Percentiles rank a stretch among this genome's conserved stretches.
phyloP scores from a whole-genome alignment of 169 alveolate species.

The Plasmodium falciparum region DNA sequence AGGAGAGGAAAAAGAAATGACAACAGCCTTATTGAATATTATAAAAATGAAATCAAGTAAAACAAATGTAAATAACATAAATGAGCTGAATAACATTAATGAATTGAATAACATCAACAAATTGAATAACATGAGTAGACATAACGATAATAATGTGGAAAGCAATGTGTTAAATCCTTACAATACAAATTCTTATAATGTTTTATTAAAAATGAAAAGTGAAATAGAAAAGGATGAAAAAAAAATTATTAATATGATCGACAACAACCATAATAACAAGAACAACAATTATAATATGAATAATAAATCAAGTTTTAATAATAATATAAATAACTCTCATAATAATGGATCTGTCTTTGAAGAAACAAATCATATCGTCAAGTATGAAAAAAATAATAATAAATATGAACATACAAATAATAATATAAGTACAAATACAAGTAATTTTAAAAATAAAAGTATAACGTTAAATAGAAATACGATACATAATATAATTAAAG shows the following conservation, averaged over 20 bases:
- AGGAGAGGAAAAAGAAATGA: conserved; percentile 49
- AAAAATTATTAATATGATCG: background rate
- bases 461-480: conserved; percentile 21
- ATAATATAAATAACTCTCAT: background rate
- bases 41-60: conserved; percentile 24
- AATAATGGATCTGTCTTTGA: background rate
- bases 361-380: background rate
- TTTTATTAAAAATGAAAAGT: conserved; percentile 33
- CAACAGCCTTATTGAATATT: conserved; percentile 27
- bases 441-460: conserved; percentile 12
- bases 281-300: background rate
- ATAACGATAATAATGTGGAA: background rate
- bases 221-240: conserved; percentile 26
- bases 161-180: background rate
- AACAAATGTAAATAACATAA: background rate
- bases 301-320: background rate
- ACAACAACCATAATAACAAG: background rate
- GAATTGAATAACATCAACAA: too few species aligned
- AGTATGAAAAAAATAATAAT: conserved; percentile 3
- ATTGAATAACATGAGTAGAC: background rate
- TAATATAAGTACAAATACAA: background rate
- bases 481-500: conserved; percentile 48
- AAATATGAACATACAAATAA: background rate
- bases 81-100: too few species aligned
- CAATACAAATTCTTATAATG: conserved; percentile 42